Conservation (phyloP, 805 yeast species). For the Henningerozyma blattae region DNA sequence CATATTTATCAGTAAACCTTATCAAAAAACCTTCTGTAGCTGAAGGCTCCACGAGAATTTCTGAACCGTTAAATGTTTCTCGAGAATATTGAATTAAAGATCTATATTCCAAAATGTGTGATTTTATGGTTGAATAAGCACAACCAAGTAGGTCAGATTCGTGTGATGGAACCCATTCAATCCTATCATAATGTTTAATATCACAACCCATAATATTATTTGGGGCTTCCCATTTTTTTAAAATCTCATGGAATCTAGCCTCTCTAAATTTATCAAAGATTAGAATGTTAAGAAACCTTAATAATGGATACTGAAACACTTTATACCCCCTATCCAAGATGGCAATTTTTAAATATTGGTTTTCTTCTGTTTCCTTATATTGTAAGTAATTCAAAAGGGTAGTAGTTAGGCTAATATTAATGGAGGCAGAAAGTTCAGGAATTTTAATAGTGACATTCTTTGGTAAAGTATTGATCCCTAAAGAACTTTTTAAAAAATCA, state of each 20-base stretch:
- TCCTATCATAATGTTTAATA: slow-evolving; percentile 58
- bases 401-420: slow-evolving; percentile 15
- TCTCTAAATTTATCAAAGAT: slow-evolving; percentile 26
- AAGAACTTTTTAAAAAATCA: slow-evolving; percentile 37
- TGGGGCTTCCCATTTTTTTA: slow-evolving; percentile 14
- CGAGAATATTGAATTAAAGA: too few relatives aligned
- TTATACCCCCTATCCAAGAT: slow-evolving; percentile 12
- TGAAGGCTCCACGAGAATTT: slow-evolving; percentile 40
- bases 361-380: slow-evolving; percentile 5
- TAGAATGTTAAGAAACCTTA: slow-evolving; percentile 13
- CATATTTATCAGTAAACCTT: slow-evolving; percentile 40
- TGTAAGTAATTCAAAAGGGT: slow-evolving; percentile 5
- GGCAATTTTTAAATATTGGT: slow-evolving; percentile 7
- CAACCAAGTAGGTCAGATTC: slow-evolving; percentile 31
- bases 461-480: slow-evolving; percentile 34
- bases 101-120: slow-evolving; percentile 53
- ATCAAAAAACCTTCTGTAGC: slow-evolving; percentile 77
- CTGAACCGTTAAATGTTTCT: too few relatives aligned
- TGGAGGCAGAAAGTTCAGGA: slow-evolving; percentile 26
- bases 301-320: slow-evolving; percentile 13
- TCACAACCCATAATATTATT: slow-evolving; percentile 37
- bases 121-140: slow-evolving; percentile 30
- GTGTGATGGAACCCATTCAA: slow-evolving; percentile 54
- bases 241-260: slow-evolving; percentile 16
- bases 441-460: slow-evolving; percentile 33